Evolutionary conservation across 768 basidiomycete species (phyloP).

Genomic region (Rhodosporidiobolus sp.): DNA sequence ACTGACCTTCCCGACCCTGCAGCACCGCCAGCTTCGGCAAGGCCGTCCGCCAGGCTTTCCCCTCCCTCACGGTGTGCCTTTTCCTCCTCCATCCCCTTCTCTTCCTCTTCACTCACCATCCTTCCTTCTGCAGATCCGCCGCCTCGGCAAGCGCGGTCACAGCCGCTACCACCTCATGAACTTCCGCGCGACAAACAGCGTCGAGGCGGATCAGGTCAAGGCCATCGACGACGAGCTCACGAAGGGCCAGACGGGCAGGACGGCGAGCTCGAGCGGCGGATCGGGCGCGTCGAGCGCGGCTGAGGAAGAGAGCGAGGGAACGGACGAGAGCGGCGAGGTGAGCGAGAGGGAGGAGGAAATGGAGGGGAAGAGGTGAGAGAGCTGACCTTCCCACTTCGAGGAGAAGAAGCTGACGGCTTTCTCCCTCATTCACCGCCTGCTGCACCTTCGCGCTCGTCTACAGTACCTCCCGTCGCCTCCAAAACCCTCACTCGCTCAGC

Average conservation of each 20-base stretch:
- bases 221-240: slow-evolving; percentile 41
- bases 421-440: neutral
- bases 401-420: neutral
- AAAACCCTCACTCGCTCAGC: slow-evolving; percentile 11
- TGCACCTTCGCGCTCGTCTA: too few relatives aligned
- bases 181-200: slow-evolving; percentile 38
- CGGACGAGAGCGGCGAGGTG: too few relatives aligned
- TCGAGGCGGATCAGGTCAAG: slow-evolving; percentile 48
- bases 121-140: slow-evolving; percentile 58
- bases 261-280: neutral
- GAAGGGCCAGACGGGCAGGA: too few relatives aligned
- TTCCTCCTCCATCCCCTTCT: too few relatives aligned
- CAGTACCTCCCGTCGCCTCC: neutral
- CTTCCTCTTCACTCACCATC: neutral
- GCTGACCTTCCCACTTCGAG: neutral
- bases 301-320: neutral
- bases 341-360: neutral
- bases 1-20: slow-evolving; percentile 63
- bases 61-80: slow-evolving; percentile 67
- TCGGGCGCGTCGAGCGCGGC: neutral
- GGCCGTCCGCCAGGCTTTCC: slow-evolving; percentile 87
- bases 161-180: slow-evolving; percentile 78
- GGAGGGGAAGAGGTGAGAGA: too few relatives aligned
- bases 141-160: slow-evolving; percentile 86
- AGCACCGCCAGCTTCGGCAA: slow-evolving; percentile 95